Evolutionary conservation across 2,329 filamentous ascomycete species (phyloP).

Genomic region (Aphanoascus verrucosus): DNA sequence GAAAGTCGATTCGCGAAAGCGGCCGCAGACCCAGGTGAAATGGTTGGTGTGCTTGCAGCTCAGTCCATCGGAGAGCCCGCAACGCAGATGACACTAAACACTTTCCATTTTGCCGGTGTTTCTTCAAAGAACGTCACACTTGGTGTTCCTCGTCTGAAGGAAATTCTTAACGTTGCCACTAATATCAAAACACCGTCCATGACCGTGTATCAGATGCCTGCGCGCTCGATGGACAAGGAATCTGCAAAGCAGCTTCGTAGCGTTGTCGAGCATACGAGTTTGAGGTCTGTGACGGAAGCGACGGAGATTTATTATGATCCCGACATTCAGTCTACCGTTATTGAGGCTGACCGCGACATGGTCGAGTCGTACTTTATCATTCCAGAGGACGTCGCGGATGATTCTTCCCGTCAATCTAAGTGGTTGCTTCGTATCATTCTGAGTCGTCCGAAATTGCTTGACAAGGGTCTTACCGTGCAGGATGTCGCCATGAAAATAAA

Average conservation of each 20-base stretch:
- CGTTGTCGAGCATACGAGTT: slow-evolving; percentile 83
- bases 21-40: slow-evolving; percentile 84
- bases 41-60: slow-evolving; percentile 95
- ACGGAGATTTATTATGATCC: slow-evolving; percentile 98
- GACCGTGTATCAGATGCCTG: slow-evolving; percentile 70
- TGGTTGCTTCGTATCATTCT: slow-evolving; percentile 92
- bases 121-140: slow-evolving; percentile 99
- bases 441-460: slow-evolving; percentile 85
- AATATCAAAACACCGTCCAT: slow-evolving; percentile 99
- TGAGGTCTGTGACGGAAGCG: slow-evolving; percentile 79
- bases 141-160: slow-evolving; percentile 96
- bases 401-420: slow-evolving; percentile 61
- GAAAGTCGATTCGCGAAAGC: slow-evolving; percentile 79
- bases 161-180: slow-evolving; percentile 94
- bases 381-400: slow-evolving; percentile 64
- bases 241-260: slow-evolving; percentile 77
- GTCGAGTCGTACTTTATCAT: slow-evolving; percentile 95
- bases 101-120: slow-evolving; percentile 99
- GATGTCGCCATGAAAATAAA: slow-evolving; percentile 87
- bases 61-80: slow-evolving; percentile 98
- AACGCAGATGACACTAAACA: slow-evolving; percentile 98
- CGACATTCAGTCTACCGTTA: slow-evolving; percentile 72
- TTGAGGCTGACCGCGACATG: slow-evolving; percentile 81
- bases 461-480: slow-evolving; percentile 78
- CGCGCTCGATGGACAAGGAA: slow-evolving; percentile 56